Evolutionary conservation across 164 flowering plant species (phyloP).

Genomic region (Macadamia integrifolia): DNA sequence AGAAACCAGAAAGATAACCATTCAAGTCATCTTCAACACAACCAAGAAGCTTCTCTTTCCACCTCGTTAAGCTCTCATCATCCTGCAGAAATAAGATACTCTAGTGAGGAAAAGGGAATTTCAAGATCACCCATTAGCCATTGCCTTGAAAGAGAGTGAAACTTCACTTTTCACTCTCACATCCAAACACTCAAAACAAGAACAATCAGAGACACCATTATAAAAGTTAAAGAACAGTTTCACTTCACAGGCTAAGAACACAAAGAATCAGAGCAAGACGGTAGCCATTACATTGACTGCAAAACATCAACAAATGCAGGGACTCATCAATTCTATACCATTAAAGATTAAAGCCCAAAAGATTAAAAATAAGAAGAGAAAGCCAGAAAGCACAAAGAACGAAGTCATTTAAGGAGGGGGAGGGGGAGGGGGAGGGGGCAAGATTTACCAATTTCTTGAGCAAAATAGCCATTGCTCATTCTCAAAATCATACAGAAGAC

Average conservation of each 20-base stretch:
- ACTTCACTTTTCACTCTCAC: neutral
- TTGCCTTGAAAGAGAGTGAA: neutral
- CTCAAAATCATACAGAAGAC: too few relatives aligned
- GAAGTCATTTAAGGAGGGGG: too few relatives aligned
- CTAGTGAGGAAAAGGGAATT: neutral
- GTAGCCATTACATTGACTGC: too few relatives aligned
- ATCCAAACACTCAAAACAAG: neutral
- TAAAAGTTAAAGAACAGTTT: neutral
- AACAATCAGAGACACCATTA: neutral
- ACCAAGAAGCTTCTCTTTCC: conserved; percentile 87
- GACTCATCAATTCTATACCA: neutral
- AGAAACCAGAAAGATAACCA: conserved; percentile 25
- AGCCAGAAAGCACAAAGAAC: neutral
- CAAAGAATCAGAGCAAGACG: too few relatives aligned
- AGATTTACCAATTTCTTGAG: too few relatives aligned
- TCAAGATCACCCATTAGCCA: neutral
- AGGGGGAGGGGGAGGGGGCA: too few relatives aligned
- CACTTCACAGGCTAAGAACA: neutral
- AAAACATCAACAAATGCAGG: neutral
- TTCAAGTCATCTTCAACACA: conserved; percentile 51
- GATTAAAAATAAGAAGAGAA: neutral
- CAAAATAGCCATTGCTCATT: too few relatives aligned
- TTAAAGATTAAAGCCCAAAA: neutral
- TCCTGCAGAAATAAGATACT: conserved; percentile 33
- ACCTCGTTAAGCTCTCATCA: conserved; percentile 81